phyloP scores from a whole-genome alignment of 2,329 filamentous ascomycete genomes.

The Aureobasidium musti region DNA sequence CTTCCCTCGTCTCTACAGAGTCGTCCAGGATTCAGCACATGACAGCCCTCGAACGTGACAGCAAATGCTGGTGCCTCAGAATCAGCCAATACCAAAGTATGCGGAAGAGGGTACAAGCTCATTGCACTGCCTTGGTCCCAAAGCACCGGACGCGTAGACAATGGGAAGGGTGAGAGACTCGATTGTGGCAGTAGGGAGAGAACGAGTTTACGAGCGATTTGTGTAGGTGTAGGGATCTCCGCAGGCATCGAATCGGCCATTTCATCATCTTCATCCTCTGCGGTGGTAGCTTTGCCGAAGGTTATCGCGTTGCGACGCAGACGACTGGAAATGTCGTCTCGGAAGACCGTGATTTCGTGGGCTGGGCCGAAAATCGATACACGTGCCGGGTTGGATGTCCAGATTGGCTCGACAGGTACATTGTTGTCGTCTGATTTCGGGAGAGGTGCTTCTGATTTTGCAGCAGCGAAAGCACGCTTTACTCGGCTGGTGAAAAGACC shows the following conservation, averaged over 20 bases:
- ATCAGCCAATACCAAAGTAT: slow-evolving; percentile 79
- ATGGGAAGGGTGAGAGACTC: slow-evolving; percentile 81
- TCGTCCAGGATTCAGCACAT: slow-evolving; percentile 88
- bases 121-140: slow-evolving; percentile 83
- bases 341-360: slow-evolving; percentile 82
- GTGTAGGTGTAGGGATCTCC: slow-evolving; percentile 27
- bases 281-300: slow-evolving; percentile 57
- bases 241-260: slow-evolving; percentile 38
- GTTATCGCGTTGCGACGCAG: slow-evolving; percentile 74
- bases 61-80: slow-evolving; percentile 78
- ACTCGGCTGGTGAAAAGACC: slow-evolving; percentile 89
- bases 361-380: slow-evolving; percentile 82
- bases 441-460: slow-evolving; percentile 66
- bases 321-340: slow-evolving; percentile 81
- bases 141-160: slow-evolving; percentile 75
- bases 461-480: slow-evolving; percentile 74
- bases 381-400: slow-evolving; percentile 84
- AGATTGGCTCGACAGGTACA: slow-evolving; percentile 70
- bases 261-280: slow-evolving; percentile 34
- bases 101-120: slow-evolving; percentile 85
- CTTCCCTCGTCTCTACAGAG: slow-evolving; percentile 65
- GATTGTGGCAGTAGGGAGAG: slow-evolving; percentile 92
- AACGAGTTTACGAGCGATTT: slow-evolving; percentile 58
- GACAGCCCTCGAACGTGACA: slow-evolving; percentile 90
- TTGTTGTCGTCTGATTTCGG: slow-evolving; percentile 58